A percentile compares a stretch with the other conserved stretches of the same genome.
These are phyloP conservation scores for Ambrosia artemisiifolia DNA, from an alignment of 129 eudicot genomes.

Conservation along the genomic window DNA sequence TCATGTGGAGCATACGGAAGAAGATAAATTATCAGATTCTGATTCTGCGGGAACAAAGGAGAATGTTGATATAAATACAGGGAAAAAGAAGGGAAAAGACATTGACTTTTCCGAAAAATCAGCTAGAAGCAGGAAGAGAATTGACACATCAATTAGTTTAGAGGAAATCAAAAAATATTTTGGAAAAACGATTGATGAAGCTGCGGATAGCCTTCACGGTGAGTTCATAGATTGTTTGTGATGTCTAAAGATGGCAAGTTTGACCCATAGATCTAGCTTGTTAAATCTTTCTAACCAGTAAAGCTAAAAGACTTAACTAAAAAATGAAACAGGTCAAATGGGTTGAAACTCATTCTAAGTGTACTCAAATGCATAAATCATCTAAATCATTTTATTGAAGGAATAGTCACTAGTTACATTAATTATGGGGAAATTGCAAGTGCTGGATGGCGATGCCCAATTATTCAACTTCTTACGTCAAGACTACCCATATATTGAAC, in stretches of 20 bases:
- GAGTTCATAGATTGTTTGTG: neutral
- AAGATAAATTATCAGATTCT: neutral
- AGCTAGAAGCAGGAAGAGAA: neutral
- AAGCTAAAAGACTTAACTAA: too few species aligned
- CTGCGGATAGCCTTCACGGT: conserved; percentile 9
- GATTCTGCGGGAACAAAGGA: neutral
- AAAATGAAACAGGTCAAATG: too few species aligned
- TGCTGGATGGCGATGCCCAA: too few species aligned
- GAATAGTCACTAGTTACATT: too few species aligned
- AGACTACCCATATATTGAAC: too few species aligned
- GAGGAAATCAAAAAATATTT: neutral
- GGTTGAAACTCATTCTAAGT: too few species aligned
- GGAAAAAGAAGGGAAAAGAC: neutral
- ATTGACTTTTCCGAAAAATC: neutral
- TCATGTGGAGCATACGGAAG: too few species aligned
- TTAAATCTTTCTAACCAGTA: too few species aligned
- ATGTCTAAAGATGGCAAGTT: neutral
- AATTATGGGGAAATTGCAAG: too few species aligned
- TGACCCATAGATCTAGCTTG: neutral
- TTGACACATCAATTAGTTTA: neutral
- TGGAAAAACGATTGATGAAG: conserved; percentile 1
- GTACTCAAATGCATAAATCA: too few species aligned
- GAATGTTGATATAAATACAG: neutral
- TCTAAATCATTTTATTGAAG: too few species aligned
- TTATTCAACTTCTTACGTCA: too few species aligned